A percentile compares a stretch with the other conserved stretches of the same genome.
Evolutionary conservation across 208 protist species (phyloP).

Genomic region (Acanthamoeba royreba): DNA sequence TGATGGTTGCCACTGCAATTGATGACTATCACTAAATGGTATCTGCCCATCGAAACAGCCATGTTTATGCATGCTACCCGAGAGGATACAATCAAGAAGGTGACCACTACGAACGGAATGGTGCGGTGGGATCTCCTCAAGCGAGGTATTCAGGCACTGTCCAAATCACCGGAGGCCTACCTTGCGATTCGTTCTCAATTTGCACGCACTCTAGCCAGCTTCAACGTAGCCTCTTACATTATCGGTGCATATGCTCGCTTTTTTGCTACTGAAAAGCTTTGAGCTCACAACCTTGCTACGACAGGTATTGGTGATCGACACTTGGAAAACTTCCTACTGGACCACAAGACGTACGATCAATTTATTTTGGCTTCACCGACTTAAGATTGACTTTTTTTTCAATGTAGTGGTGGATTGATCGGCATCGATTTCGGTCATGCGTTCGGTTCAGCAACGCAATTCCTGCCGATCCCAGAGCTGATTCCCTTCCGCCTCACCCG

Average conservation of each 20-base stretch:
- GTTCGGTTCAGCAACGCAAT: conserved; percentile 87
- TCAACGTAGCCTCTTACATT: conserved; percentile 85
- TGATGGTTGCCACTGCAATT: too few relatives aligned
- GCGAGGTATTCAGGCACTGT: conserved; percentile 68
- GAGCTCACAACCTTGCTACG: neutral
- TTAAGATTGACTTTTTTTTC: neutral
- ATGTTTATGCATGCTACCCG: conserved; percentile 33
- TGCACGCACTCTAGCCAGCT: conserved; percentile 74
- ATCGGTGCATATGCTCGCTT: conserved; percentile 74
- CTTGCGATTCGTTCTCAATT: conserved; percentile 82
- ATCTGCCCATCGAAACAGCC: neutral
- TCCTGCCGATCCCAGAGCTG: conserved; percentile 89
- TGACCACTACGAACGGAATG: conserved; percentile 3
- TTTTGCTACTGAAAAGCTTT: neutral
- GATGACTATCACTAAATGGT: too few relatives aligned
- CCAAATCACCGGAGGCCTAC: conserved; percentile 74
- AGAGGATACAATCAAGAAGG: conserved; percentile 53
- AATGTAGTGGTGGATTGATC: conserved; percentile 79
- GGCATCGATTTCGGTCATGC: conserved; percentile 94
- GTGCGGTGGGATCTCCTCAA: conserved; percentile 3
- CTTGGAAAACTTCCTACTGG: conserved; percentile 89
- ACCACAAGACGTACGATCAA: conserved; percentile 56
- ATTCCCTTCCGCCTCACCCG: conserved; percentile 90
- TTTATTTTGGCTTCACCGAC: neutral
- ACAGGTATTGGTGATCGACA: conserved; percentile 89